These are phyloP conservation scores for Backusella australiensis DNA, from an alignment of 192 early-diverging fungal species.

Conservation along the genomic window DNA sequence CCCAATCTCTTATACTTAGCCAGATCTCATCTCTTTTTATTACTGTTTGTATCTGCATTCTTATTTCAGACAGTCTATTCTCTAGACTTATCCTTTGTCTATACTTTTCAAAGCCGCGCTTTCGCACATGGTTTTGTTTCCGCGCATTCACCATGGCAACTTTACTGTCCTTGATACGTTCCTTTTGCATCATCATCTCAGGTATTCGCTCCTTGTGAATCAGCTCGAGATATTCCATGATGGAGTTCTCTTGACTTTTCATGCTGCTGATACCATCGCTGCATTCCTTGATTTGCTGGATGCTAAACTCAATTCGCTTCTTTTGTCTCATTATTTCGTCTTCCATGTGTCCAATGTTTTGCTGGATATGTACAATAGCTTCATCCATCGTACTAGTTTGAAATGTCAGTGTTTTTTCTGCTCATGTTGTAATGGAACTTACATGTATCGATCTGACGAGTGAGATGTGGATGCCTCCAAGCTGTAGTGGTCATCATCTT, in stretches of 20 bases:
- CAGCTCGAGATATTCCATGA: background rate
- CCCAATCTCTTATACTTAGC: slow-evolving; percentile 1
- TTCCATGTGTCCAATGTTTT: background rate
- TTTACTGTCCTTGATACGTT: background rate
- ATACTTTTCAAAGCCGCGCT: slow-evolving; percentile 10
- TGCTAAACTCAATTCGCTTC: background rate
- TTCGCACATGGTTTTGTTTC: background rate
- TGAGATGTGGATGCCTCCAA: background rate
- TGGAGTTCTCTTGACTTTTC: background rate
- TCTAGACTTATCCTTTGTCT: background rate
- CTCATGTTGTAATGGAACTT: background rate
- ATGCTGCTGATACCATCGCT: background rate
- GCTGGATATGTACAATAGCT: background rate
- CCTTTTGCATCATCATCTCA: background rate
- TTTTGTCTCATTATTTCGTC: background rate
- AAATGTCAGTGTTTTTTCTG: background rate
- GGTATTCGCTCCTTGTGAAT: background rate
- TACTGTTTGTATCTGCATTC: background rate
- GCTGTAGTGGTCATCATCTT: background rate
- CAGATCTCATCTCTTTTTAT: slow-evolving; percentile 10
- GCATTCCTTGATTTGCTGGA: background rate
- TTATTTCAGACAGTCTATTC: background rate
- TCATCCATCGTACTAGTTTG: background rate
- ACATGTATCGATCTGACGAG: background rate
- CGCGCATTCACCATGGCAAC: background rate